Conservation (phyloP, 108 stramenopile species). For the Chaetoceros tenuissimus region DNA sequence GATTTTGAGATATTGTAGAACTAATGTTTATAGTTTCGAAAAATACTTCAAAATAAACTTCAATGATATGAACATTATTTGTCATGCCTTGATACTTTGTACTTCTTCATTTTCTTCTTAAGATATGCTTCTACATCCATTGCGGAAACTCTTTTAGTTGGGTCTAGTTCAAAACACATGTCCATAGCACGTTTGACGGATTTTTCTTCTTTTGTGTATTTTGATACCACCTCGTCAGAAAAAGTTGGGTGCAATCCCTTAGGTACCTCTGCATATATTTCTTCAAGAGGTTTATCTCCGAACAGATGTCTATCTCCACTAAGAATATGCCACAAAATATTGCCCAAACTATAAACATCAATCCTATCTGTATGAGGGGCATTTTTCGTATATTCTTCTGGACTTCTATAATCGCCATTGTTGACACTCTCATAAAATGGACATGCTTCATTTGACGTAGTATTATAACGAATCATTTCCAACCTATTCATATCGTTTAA, state of each 20-base stretch:
- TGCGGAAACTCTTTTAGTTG: slow-evolving; percentile 54
- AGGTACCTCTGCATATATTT: slow-evolving; percentile 40
- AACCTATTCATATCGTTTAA: slow-evolving; percentile 69
- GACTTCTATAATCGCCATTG: too few relatives aligned
- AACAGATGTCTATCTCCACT: slow-evolving; percentile 76
- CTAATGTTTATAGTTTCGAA: too few relatives aligned
- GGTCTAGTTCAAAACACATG: slow-evolving; percentile 44
- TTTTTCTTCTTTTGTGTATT: slow-evolving; percentile 30
- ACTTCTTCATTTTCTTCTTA: too few relatives aligned
- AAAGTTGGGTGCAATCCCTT: slow-evolving; percentile 48
- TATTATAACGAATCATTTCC: slow-evolving; percentile 41
- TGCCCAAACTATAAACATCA: slow-evolving; percentile 74
- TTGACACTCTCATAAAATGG: slow-evolving; percentile 35
- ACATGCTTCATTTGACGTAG: slow-evolving; percentile 21
- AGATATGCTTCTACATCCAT: too few relatives aligned
- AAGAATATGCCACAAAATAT: slow-evolving; percentile 55
- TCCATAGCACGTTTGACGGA: slow-evolving; percentile 58
- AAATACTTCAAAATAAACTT: too few relatives aligned
- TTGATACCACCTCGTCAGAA: slow-evolving; percentile 31
- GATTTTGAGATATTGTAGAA: too few relatives aligned
- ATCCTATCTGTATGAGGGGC: slow-evolving; percentile 66
- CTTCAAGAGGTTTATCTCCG: slow-evolving; percentile 44
- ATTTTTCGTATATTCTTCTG: too few relatives aligned
- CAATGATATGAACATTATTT: too few relatives aligned
- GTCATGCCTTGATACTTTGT: too few relatives aligned